Base-by-base conservation (phyloP, 2,329 filamentous ascomycete species). In the Cladosporium sp. region DNA sequence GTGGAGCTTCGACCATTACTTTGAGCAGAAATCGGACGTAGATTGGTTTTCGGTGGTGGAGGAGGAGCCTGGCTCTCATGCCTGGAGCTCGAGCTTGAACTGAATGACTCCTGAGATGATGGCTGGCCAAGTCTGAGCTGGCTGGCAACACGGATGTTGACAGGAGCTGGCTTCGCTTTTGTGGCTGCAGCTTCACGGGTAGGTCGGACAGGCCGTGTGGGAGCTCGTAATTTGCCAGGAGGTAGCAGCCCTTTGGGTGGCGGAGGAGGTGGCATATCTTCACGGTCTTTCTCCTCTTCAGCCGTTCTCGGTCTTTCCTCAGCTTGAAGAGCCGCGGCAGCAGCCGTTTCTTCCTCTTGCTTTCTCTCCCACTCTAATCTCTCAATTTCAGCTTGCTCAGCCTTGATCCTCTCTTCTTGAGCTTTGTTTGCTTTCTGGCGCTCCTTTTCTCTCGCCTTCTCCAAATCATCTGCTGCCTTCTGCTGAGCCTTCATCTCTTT, bases 371-470 rank as follows among this genome's bases (percentile, higher is more conserved):
- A 47, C 34, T 58, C 49, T 12, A 45, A 28, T 32, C 37, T 58
- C 25, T 51, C 49, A 12, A 37, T 36, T 15, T 51, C 56, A 32
- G 48, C 56, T 32, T 28, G 22, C 17, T 77, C 73, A 36, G 61
- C 63, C 37, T 64, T 64, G 13, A 69, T 68, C 50, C 66, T 66
- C 59, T 79, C 77, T 39, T 82, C 79, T 66, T 81, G 84, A 58
- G 83, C 80, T 5, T 78, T 75, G 2, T 76, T 74, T 37, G 83
- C 88, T 68, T 88, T 89, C 63, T 87, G 83, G 5, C 86, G 80
- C 68, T 90, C 87, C 71, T 88, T 87, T 64, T 86, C 83, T 8
- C 87, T 83, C 42, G 81, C 83, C 66, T 86, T 88, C 62, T 88
- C 85, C 3, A 89, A 75, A 66, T 84, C 86, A 20, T 86, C 84